These are phyloP conservation scores for Penicillium sp. DNA, from an alignment of 2,329 filamentous ascomycete species.

Conservation along the genomic window DNA sequence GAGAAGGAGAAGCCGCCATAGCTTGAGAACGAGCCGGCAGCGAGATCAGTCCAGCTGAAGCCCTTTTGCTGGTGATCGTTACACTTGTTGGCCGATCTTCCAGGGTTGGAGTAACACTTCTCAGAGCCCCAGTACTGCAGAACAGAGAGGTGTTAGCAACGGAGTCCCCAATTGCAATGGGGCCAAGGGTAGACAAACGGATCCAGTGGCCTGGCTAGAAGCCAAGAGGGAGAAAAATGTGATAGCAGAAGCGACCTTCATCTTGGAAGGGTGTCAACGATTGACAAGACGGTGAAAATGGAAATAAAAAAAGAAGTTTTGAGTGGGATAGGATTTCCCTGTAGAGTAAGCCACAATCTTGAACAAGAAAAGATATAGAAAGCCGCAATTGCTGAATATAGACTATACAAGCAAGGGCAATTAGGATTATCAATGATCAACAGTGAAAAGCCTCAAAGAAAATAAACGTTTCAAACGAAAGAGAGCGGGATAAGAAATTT, in stretches of 20 bases:
- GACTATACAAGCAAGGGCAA: neutral
- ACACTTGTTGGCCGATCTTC: constrained; percentile 77
- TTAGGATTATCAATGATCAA: constrained; percentile 19
- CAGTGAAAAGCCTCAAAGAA: constrained; percentile 15
- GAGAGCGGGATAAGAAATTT: constrained; percentile 13
- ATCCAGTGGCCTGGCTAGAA: constrained; percentile 45
- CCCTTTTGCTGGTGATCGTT: constrained; percentile 67
- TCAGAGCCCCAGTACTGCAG: constrained; percentile 53
- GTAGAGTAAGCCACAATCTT: constrained; percentile 12
- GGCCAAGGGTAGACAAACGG: constrained; percentile 42
- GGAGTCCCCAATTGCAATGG: neutral
- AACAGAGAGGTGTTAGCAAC: constrained; percentile 2
- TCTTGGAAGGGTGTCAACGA: constrained; percentile 31
- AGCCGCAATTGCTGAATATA: neutral
- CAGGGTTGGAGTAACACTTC: constrained; percentile 65
- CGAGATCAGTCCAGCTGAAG: constrained; percentile 71
- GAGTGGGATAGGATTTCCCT: constrained; percentile 9
- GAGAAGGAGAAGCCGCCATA: constrained; percentile 76
- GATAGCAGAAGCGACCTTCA: constrained; percentile 29
- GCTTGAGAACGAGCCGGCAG: constrained; percentile 60
- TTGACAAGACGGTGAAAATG: constrained; percentile 28
- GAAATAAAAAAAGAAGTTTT: constrained; percentile 4
- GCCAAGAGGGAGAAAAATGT: constrained; percentile 45
- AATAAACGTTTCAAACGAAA: constrained; percentile 6
- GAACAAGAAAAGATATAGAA: constrained; percentile 7